phyloP scores from a whole-genome alignment of 768 basidiomycete species.

The Paxillus involutus region DNA sequence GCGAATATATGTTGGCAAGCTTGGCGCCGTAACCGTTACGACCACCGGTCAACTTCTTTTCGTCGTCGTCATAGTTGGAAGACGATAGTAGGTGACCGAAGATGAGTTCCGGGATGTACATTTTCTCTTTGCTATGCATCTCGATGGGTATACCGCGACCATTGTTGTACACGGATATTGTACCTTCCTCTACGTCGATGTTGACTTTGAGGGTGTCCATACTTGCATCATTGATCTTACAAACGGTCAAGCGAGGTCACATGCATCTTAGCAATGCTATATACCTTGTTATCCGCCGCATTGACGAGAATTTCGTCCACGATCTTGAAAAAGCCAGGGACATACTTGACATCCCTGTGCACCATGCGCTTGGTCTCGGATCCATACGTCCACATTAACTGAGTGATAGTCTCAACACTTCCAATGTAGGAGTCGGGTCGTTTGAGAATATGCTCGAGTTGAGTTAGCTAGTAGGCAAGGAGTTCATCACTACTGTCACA shows the following conservation, averaged over 20 bases:
- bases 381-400: constrained; percentile 94
- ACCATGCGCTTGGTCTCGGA: constrained; percentile 81
- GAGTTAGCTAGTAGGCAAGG: constrained; percentile 64
- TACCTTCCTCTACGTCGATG: constrained; percentile 79
- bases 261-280: constrained; percentile 11
- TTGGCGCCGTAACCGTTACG: constrained; percentile 99
- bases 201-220: constrained; percentile 93
- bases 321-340: constrained; percentile 99
- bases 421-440: constrained; percentile 97
- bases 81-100: constrained; percentile 94
- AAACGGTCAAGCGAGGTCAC: neutral
- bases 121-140: constrained; percentile 88
- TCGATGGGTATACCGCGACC: constrained; percentile 97
- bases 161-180: constrained; percentile 94
- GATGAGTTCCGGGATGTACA: constrained; percentile 96
- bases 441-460: constrained; percentile 91
- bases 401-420: constrained; percentile 85
- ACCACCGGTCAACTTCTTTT: constrained; percentile 98
- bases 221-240: constrained; percentile 82
- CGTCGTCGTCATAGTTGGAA: constrained; percentile 98
- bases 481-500: neutral
- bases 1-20: constrained; percentile 97
- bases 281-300: constrained; percentile 97
- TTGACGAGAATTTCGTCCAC: constrained; percentile 99
- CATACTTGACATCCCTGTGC: constrained; percentile 80